A percentile compares a stretch with the other conserved stretches of the same genome.
Evolutionary conservation across 352 stramenopile genomes (phyloP).

Genomic region (Pythium oligandrum): DNA sequence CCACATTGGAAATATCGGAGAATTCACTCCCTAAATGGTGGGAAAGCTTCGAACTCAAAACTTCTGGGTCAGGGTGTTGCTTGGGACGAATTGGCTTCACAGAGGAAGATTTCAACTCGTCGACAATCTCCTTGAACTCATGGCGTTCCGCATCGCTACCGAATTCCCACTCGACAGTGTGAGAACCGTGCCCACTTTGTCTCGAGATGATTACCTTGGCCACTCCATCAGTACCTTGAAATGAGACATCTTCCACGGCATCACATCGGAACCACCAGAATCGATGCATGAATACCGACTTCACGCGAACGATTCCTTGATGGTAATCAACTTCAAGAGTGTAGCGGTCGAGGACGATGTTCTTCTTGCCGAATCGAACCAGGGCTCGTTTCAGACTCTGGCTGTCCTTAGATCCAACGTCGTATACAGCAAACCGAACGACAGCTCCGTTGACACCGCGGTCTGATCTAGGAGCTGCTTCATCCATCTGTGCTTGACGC

Average conservation of each 20-base stretch:
- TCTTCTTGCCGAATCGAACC: conserved; percentile 49
- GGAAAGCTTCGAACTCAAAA: too few species aligned
- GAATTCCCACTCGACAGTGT: conserved; percentile 69
- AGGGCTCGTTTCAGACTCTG: conserved; percentile 51
- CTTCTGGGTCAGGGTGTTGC: too few species aligned
- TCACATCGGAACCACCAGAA: conserved; percentile 80
- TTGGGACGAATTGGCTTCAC: too few species aligned
- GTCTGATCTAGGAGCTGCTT: conserved; percentile 23
- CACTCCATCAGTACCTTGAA: conserved; percentile 30
- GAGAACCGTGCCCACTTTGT: conserved; percentile 47
- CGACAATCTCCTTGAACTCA: conserved; percentile 59
- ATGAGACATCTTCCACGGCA: conserved; percentile 32
- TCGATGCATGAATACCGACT: conserved; percentile 81
- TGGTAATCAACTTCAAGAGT: conserved; percentile 72
- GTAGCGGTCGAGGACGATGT: conserved; percentile 71
- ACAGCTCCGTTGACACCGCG: conserved; percentile 18
- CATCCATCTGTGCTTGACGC: conserved; percentile 5
- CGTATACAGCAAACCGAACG: conserved; percentile 68
- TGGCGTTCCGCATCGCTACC: conserved; percentile 61
- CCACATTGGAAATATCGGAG: too few species aligned
- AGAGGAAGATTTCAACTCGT: conserved; percentile 1
- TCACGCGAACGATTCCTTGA: conserved; percentile 65
- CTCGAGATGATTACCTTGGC: conserved; percentile 44
- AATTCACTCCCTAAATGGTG: too few species aligned
- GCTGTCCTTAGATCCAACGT: conserved; percentile 58